A percentile compares a stretch with the other conserved stretches of the same genome.
phyloP scores from a whole-genome alignment of 371 early-diverging fungal species.

The Batkoa obscura region DNA sequence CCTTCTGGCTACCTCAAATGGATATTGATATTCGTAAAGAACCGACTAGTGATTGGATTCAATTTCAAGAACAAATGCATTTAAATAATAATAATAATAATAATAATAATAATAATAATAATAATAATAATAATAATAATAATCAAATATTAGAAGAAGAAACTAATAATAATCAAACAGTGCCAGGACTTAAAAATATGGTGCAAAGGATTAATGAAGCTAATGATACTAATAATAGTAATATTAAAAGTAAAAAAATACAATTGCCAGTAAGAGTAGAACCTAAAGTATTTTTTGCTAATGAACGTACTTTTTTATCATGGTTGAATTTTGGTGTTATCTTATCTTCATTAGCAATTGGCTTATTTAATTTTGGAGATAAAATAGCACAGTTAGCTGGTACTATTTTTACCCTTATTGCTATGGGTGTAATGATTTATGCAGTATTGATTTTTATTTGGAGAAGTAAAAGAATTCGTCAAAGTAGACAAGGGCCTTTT shows the following conservation, averaged over 20 bases:
- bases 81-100: background rate
- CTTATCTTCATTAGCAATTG: slow-evolving; percentile 56
- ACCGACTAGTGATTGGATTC: slow-evolving; percentile 17
- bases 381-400: slow-evolving; percentile 50
- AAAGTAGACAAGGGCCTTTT: slow-evolving; percentile 54
- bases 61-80: slow-evolving; percentile 4
- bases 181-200: background rate
- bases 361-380: slow-evolving; percentile 72
- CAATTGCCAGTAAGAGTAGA: slow-evolving; percentile 81
- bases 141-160: background rate
- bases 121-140: too few species aligned
- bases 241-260: slow-evolving; percentile 17
- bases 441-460: slow-evolving; percentile 83
- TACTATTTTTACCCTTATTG: slow-evolving; percentile 58
- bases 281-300: slow-evolving; percentile 99
- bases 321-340: slow-evolving; percentile 65
- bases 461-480: slow-evolving; percentile 64
- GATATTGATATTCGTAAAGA: slow-evolving; percentile 76
- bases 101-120: background rate
- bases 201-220: slow-evolving; percentile 2
- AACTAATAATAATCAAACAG: background rate
- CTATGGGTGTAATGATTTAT: slow-evolving; percentile 71
- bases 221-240: slow-evolving; percentile 1
- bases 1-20: slow-evolving; percentile 97
- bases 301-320: slow-evolving; percentile 96